Conservation (phyloP, 805 yeast species). For the Wickerhamiella siamensis region DNA sequence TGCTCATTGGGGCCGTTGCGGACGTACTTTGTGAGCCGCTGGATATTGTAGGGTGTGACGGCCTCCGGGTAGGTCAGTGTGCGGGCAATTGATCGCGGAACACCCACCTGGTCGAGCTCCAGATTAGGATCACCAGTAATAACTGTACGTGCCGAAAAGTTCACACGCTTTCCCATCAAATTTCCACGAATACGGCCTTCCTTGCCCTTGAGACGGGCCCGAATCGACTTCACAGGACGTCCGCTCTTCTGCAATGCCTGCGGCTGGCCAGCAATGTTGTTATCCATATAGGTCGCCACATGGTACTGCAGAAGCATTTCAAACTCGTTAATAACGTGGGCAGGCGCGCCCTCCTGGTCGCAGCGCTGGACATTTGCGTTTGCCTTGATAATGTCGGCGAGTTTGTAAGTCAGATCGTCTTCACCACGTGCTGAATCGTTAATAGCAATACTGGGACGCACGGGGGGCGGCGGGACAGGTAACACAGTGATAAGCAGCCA, state of each 20-base stretch:
- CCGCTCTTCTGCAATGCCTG: slow-evolving; percentile 98
- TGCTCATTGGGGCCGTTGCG: slow-evolving; percentile 98
- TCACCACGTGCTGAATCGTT: slow-evolving; percentile 98
- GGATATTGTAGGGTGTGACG: slow-evolving; percentile 95
- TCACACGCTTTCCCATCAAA: slow-evolving; percentile 98
- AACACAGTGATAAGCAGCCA: slow-evolving; percentile 96
- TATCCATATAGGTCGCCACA: slow-evolving; percentile 98
- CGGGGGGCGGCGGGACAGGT: slow-evolving; percentile 99
- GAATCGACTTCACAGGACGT: slow-evolving; percentile 92
- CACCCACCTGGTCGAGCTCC: slow-evolving; percentile 97
- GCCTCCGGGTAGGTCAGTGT: slow-evolving; percentile 93
- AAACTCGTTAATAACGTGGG: slow-evolving; percentile 92
- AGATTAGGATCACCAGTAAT: slow-evolving; percentile 98
- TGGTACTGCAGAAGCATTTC: slow-evolving; percentile 92
- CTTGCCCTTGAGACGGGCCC: slow-evolving; percentile 99
- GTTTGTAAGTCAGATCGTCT: slow-evolving; percentile 93
- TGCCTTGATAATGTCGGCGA: slow-evolving; percentile 93
- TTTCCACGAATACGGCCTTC: slow-evolving; percentile 99
- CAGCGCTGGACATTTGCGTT: slow-evolving; percentile 93
- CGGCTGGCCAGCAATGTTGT: slow-evolving; percentile 98
- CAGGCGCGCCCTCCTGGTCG: slow-evolving; percentile 98
- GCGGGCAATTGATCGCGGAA: slow-evolving; percentile 90
- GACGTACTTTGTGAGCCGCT: slow-evolving; percentile 79
- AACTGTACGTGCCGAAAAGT: slow-evolving; percentile 96
- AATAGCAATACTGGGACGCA: slow-evolving; percentile 94